Conservation (phyloP, 768 basidiomycete species). For the Rhodotorula sphaerocarpa region DNA sequence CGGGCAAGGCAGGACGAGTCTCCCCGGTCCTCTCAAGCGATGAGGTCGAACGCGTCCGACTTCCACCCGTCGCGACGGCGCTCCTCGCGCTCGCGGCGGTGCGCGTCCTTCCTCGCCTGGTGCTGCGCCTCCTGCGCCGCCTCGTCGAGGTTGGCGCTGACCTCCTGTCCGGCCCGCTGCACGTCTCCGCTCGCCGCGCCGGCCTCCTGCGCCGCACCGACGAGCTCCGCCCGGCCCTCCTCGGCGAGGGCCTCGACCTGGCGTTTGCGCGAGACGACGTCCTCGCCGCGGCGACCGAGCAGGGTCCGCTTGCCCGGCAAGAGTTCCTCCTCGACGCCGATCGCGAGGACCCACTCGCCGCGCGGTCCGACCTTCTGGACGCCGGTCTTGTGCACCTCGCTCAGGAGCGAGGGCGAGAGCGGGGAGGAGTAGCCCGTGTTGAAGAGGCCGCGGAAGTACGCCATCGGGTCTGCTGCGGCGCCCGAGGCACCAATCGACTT, state of each 20-base stretch:
- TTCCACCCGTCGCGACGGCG: slow-evolving; percentile 17
- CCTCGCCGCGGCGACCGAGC: slow-evolving; percentile 38
- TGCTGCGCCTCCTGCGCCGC: slow-evolving; percentile 41
- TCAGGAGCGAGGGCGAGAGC: slow-evolving; percentile 3
- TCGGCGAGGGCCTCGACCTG: slow-evolving; percentile 40
- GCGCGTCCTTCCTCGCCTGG: slow-evolving; percentile 26
- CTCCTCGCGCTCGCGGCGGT: slow-evolving; percentile 22
- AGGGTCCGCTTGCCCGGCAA: slow-evolving; percentile 14
- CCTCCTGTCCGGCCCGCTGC: slow-evolving; percentile 38
- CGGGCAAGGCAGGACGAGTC: no score
- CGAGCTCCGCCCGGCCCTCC: slow-evolving; percentile 34
- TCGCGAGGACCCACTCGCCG: slow-evolving; percentile 45
- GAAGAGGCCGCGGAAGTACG: slow-evolving; percentile 32
- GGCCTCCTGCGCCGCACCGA: slow-evolving; percentile 39
- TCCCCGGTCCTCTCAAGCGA: not conserved
- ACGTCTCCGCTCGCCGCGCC: slow-evolving; percentile 40
- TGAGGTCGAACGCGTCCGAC: slow-evolving; percentile 21
- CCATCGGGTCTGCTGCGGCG: slow-evolving; percentile 30
- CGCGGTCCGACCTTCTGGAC: slow-evolving; percentile 46
- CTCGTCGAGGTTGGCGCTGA: slow-evolving; percentile 25
- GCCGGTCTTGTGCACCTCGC: slow-evolving; percentile 39
- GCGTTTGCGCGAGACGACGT: slow-evolving; percentile 40
- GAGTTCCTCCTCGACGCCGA: slow-evolving; percentile 46
- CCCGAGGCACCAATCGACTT: slow-evolving; percentile 36
- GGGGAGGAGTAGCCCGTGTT: slow-evolving; percentile 1